phyloP scores from a whole-genome alignment of 371 early-diverging fungal species.

The Apophysomyces trapeziformis region DNA sequence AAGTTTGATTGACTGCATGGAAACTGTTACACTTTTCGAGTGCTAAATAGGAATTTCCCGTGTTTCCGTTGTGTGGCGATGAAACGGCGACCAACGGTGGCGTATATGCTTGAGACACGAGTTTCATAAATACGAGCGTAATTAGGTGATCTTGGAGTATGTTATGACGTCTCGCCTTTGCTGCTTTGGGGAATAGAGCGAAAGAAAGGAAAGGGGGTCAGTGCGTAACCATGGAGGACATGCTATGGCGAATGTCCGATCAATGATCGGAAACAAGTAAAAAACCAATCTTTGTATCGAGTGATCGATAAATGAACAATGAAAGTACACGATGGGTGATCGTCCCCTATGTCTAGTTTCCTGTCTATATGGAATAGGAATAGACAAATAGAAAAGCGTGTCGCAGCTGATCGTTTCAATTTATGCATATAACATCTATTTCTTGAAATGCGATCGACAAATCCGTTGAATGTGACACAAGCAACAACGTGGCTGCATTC shows the following conservation, averaged over 20 bases:
- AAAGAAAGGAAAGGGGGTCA: conserved; percentile 8
- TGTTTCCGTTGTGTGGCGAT: no score
- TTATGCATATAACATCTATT: neutral
- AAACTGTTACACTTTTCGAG: no score
- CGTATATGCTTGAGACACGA: no score
- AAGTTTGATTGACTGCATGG: no score
- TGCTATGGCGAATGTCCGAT: neutral
- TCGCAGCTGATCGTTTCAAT: conserved; percentile 4
- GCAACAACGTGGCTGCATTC: conserved; percentile 10
- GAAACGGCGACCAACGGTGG: no score
- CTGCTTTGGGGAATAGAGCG: neutral
- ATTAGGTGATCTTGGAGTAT: neutral
- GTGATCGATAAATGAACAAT: no score
- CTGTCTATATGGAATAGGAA: neutral
- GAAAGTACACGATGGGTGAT: neutral
- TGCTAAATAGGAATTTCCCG: no score
- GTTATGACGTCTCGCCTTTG: neutral
- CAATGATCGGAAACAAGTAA: neutral
- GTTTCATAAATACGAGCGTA: no score
- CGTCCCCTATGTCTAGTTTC: no score
- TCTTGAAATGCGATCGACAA: conserved; percentile 2
- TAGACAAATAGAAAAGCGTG: neutral
- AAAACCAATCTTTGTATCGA: no score
- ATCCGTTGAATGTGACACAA: conserved; percentile 4
- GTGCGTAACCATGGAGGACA: neutral